Evolutionary conservation across 306 rosid genomes (phyloP).

Genomic region (Leucaena leucocephala): DNA sequence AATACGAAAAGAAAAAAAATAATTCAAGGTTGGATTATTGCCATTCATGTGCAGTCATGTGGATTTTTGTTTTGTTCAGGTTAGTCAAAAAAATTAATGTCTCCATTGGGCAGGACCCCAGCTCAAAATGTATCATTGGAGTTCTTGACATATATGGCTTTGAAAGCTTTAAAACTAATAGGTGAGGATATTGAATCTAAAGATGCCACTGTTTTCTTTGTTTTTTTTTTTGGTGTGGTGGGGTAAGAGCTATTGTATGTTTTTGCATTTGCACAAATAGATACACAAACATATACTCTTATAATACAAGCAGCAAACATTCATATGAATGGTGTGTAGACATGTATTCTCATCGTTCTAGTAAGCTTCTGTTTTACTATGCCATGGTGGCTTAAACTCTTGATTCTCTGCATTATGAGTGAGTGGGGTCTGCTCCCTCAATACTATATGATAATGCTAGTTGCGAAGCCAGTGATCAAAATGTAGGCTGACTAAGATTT

Average conservation of each 20-base stretch:
- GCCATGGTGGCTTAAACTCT: constrained; percentile 33
- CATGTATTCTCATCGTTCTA: neutral
- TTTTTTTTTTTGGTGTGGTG: neutral
- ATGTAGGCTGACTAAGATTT: constrained; percentile 23
- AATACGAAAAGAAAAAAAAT: neutral
- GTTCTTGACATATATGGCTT: constrained; percentile 96
- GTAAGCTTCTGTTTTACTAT: constrained; percentile 10
- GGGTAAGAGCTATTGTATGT: constrained; percentile 21
- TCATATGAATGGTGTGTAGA: constrained; percentile 28
- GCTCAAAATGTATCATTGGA: constrained; percentile 76
- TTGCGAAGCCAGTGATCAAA: constrained; percentile 16
- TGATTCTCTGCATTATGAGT: constrained; percentile 20
- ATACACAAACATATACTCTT: constrained; percentile 11
- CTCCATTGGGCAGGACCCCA: constrained; percentile 87
- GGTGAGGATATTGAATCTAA: constrained; percentile 48
- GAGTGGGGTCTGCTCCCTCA: constrained; percentile 7
- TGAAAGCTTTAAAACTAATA: constrained; percentile 80
- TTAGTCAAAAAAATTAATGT: constrained; percentile 82
- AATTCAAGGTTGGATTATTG: constrained; percentile 17
- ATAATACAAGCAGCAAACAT: constrained; percentile 27
- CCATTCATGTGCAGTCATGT: constrained; percentile 29
- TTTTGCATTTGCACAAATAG: constrained; percentile 19
- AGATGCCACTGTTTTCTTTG: constrained; percentile 33
- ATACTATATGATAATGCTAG: constrained; percentile 24
- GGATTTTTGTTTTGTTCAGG: constrained; percentile 56